Evolutionary conservation across 2,329 filamentous ascomycete genomes (phyloP), one percentile per base, ranked within the genome.

Genomic region (Apiospora aurea): DNA sequence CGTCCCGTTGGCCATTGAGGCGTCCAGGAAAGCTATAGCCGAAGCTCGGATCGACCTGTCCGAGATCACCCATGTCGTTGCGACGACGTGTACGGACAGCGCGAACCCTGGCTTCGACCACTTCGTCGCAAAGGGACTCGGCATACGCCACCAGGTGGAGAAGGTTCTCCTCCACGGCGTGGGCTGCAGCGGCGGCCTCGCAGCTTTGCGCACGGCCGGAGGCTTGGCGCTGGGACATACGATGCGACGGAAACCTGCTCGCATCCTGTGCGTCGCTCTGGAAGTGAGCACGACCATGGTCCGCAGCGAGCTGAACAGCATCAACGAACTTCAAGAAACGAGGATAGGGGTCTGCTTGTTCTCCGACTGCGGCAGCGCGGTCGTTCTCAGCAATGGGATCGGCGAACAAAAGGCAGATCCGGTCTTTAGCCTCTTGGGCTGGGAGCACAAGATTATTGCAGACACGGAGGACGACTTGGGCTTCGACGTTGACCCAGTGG

Each of bases 31-130:
- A 78, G 89, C 89, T 6, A 82, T 90, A 13, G 80, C 82, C 10
- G 89, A 91, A 78, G 87, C 89, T 6, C 82, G 83, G 21, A 79
- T 90, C 57, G 83, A 86, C 57, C 78, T 85, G 0, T 77, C 78
- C 3, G 82, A 90, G 69, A 90, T 93, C 74, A 93, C 90, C 3
- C 91, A 93, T 76, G 84, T 92, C 53, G 90, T 93, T 11, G 88
- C 90, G 34, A 91, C 90, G 0, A 92, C 90, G 6, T 93, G 91
- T 78, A 93, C 91, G 11, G 89, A 93, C 78, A 91, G 89, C 74
- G 90, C 90, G 21, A 93, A 92, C 78, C 91, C 91, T 0, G 91
- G 91, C 1, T 93, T 90, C 77, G 91, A 93, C 75, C 89, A 92
- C 78, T 91, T 85, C 74, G 88, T 93, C 34, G 87, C 87, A 70